phyloP scores from a whole-genome alignment of 2,329 filamentous ascomycete species.

The Cladosporium cucumerinum region DNA sequence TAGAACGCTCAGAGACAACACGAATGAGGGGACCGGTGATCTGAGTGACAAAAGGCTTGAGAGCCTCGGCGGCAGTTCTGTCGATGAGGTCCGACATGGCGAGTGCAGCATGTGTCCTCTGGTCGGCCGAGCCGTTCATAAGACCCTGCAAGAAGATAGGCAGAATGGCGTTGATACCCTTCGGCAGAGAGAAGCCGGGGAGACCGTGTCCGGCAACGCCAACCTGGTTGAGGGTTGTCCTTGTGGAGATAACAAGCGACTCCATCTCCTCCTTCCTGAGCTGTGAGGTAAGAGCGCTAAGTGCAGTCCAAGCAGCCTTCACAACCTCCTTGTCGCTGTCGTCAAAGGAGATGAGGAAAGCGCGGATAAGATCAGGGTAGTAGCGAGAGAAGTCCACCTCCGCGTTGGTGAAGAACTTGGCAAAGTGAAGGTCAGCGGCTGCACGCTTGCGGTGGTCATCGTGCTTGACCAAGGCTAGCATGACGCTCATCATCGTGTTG shows the following conservation, averaged over 20 bases:
- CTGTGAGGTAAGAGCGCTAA: constrained; percentile 82
- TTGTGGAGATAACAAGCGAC: constrained; percentile 77
- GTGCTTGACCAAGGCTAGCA: constrained; percentile 83
- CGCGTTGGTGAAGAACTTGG: constrained; percentile 77
- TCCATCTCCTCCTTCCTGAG: constrained; percentile 99
- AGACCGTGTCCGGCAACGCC: constrained; percentile 82
- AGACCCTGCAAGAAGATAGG: constrained; percentile 97
- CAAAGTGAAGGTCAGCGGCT: constrained; percentile 72
- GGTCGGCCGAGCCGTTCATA: constrained; percentile 92
- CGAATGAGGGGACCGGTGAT: constrained; percentile 97
- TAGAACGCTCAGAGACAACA: constrained; percentile 93
- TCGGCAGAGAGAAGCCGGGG: constrained; percentile 83
- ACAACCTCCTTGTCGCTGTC: constrained; percentile 80
- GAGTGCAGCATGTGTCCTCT: constrained; percentile 85
- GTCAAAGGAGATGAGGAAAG: constrained; percentile 86
- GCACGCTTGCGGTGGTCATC: constrained; percentile 85
- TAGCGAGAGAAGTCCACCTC: constrained; percentile 91
- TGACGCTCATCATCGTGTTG: constrained; percentile 91
- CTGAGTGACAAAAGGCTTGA: constrained; percentile 94
- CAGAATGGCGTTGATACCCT: constrained; percentile 93
- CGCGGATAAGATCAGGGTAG: constrained; percentile 90
- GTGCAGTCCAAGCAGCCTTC: constrained; percentile 82
- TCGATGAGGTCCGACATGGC: constrained; percentile 96
- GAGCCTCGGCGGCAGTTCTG: constrained; percentile 77
- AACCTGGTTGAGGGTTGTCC: constrained; percentile 81